Evolutionary conservation across 306 rosid species (phyloP).

Genomic region (Echinosophora koreensis): DNA sequence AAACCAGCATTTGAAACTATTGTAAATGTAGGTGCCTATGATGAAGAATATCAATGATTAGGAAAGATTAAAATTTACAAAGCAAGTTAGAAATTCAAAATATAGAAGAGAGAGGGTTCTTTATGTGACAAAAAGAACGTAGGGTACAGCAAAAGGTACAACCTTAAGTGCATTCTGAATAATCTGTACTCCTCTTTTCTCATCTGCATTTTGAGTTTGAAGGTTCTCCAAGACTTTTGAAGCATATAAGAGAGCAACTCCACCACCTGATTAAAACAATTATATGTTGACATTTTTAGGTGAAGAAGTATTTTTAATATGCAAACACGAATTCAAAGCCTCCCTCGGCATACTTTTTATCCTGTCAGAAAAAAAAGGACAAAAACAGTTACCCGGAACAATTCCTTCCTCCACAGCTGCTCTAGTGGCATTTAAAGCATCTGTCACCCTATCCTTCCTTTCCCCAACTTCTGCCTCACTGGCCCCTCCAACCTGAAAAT

Average conservation of each 20-base stretch:
- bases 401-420: conserved; percentile 99
- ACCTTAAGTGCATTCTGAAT: conserved; percentile 93
- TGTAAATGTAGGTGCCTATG: conserved; percentile 76
- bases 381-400: conserved; percentile 72
- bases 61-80: conserved; percentile 20
- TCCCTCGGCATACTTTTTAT: conserved; percentile 13
- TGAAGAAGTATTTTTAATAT: neutral
- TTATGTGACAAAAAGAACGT: conserved; percentile 3
- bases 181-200: conserved; percentile 85
- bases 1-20: conserved; percentile 88
- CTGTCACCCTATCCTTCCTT: conserved; percentile 97
- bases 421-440: conserved; percentile 92
- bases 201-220: conserved; percentile 73
- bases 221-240: conserved; percentile 74
- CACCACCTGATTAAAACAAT: conserved; percentile 75
- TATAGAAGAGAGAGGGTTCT: neutral
- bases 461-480: conserved; percentile 96
- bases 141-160: conserved; percentile 37
- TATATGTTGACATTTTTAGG: conserved; percentile 20
- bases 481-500: conserved; percentile 87
- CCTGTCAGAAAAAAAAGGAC: neutral
- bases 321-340: conserved; percentile 22
- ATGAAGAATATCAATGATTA: conserved; percentile 43
- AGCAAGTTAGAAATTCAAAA: conserved; percentile 35
- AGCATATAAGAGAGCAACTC: conserved; percentile 94